Evolutionary conservation across 2,329 filamentous ascomycete species (phyloP), one percentile per base, ranked within the genome.

Genomic region (Alternaria postmessia): DNA sequence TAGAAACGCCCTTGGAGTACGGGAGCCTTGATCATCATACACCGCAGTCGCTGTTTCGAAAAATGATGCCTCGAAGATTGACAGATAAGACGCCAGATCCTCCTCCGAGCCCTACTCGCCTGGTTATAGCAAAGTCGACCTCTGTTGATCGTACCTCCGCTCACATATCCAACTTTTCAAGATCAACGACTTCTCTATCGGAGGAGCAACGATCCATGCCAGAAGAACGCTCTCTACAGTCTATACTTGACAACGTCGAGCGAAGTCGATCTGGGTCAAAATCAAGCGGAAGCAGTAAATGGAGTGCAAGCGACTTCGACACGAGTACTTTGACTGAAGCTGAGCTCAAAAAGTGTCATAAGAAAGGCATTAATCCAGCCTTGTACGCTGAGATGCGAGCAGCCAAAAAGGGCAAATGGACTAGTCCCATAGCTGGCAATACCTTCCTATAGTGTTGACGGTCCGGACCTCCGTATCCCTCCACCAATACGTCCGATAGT

Each of bases 311-410:
- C 49, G 72, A 74, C n/a, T 78, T 73, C 44, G 79, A 81, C 54
- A 78, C 68, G 14, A 78, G 74, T 56, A 62, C 63, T 7, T 57
- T 82, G 58, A 79, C 73, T 26, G 74, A 78, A 11, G 75, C 79
- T 53, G 78, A 83, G 46, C 69, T 82, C 43, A 77, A 78, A 58
- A 82, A 81, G 63, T 75, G 81, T 67, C 72, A 75, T 65, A 81
- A 81, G 67, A 84, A 83, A 65, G 81, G 81, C 1, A 80, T 83
- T 63, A 82, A 83, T 59, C 81, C 81, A 14, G 73, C 78, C 9
- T 61, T 83, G 49, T 83, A 80, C 61, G 77, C 80, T 14, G 81
- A 84, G 68, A 83, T 83, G 81, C 80, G 81, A 63, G 79, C 80
- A 26, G 79, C 78, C 22, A 74, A 75, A 53, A 80, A 79, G 54